Base-by-base conservation (phyloP, 768 basidiomycete species). In the Boletus huronensis region DNA sequence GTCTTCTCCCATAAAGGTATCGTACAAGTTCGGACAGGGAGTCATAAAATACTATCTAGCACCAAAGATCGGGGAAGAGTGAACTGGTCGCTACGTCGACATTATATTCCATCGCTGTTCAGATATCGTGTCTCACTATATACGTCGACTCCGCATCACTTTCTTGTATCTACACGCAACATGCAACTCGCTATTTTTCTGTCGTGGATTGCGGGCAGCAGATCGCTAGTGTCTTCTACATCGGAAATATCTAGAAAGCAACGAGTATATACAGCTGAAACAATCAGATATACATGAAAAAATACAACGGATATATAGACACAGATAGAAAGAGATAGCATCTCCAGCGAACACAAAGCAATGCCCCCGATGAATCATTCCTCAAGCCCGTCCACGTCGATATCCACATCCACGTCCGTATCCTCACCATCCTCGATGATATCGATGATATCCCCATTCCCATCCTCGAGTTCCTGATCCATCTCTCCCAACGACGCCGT, bases 41-140 rank as follows among this genome's bases (percentile, higher is more conserved):
- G 78, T 81, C 62, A 91, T 98, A 70, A 83, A 88, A 57, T 98
- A 96, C 79, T 98, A 94, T 78, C 82, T 98, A 51, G 95, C 95
- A 41, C 95, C 95, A 23, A 98, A 98, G 77, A 94, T 94, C 57
- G 88, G 89, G 31, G 90, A 93, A 61, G 90, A 93, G 53, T 91
- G 64, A 75, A 41, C 13, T 26, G 16, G 21, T 23, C 23, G 45
- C 49, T 42, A 28, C 26, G 48, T 14, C 28, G 48, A 1, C 42
- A 17, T 34, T 38, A 19, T 57, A 65, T 62, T 28, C 45, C 25
- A 28, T 57, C 44, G n/a, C 28, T 38, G 14, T 52, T 29, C 45
- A 16, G 39, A 52, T 63, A 50, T 64, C 36, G n/a, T 54, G 38
- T 57, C 45, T 53, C 51, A 34, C 38, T 52, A 58, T 62, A 44